A percentile compares a stretch with the other conserved stretches of the same genome.
Conservation (phyloP, 148 eudicot genomes). For the Simmondsia chinensis region DNA sequence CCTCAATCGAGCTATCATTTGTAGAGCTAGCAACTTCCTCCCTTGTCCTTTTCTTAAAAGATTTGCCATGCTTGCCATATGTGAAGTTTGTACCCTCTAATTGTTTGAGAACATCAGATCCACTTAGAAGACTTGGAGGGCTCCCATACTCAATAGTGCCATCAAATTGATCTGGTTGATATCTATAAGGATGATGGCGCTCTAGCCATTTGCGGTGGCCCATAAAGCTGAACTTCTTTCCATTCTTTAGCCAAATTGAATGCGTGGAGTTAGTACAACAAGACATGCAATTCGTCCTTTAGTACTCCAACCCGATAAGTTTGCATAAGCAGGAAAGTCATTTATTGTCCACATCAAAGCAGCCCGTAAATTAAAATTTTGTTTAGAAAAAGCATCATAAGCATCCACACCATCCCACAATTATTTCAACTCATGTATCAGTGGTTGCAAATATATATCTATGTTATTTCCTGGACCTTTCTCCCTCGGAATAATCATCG, state of each 20-base stretch:
- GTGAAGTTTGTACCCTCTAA: too few species aligned
- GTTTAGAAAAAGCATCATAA: neutral
- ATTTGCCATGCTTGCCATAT: too few species aligned
- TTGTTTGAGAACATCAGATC: too few species aligned
- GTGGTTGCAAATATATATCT: constrained; percentile 3
- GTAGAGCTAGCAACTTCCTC: too few species aligned
- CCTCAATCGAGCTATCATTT: too few species aligned
- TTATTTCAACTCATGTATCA: constrained; percentile 7
- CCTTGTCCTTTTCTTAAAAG: too few species aligned
- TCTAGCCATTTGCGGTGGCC: neutral
- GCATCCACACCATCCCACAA: constrained; percentile 7
- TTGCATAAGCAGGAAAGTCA: constrained; percentile 17
- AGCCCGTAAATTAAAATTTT: constrained; percentile 4
- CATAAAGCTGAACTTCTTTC: neutral
- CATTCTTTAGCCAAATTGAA: constrained; percentile 7
- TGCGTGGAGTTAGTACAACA: neutral
- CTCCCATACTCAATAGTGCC: neutral
- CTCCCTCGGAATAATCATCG: neutral
- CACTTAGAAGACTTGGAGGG: too few species aligned
- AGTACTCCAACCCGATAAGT: constrained; percentile 13
- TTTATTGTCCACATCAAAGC: constrained; percentile 8
- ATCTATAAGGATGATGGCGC: neutral
- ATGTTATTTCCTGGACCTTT: constrained; percentile 5
- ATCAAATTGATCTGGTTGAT: neutral
- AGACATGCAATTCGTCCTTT: constrained; percentile 13